Evolutionary conservation across 2,329 filamentous ascomycete species (phyloP), one percentile per base, ranked within the genome.

Genomic region (Neoascochyta sp.): DNA sequence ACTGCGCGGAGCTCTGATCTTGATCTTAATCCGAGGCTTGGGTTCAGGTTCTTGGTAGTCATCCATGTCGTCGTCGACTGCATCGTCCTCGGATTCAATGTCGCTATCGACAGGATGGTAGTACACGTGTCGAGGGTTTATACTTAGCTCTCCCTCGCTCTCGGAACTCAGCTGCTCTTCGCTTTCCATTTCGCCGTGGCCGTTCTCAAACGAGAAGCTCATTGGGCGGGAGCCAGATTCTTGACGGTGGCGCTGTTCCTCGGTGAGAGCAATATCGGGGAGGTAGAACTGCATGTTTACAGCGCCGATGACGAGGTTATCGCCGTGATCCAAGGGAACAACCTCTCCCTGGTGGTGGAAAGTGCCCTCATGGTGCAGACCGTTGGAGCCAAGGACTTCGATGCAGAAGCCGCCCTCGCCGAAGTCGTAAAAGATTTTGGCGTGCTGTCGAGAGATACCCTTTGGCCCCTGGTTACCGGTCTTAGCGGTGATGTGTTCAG

Each of bases 121-220:
- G 27, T 57, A 61, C 2, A 59, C 38, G 26, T 60, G 54, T 18
- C 45, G 47, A 9, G 59, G 57, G 19, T 63, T 57, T 23, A 61
- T 44, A 38, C 53, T 62, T 22, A 43, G 39, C 31, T 52, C 44
- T 6, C 47, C 52, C 27, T 58, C 56, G 22, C 56, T 59, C 16
- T 43, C 53, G 8, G 55, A 60, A 16, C 52, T 52, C 22, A 55
- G 45, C 14, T 52, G 68, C 22, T 54, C 63, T 36, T 76, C 71
- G 18, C 71, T 76, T 34, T 59, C 71, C 64, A 41, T 73, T 34
- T 73, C 69, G 22, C 75, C 75, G 36, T 76, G 70, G 0, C 74
- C 72, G 51, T 76, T 74, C 50, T 83, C 79, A 47, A 86, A 86
- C 32, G 81, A 79, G 40, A 85, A 81, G 56, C 80, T 85, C 79